Conservation (phyloP, 2,329 filamentous ascomycete genomes). For the Aspergillus thermomutatus region DNA sequence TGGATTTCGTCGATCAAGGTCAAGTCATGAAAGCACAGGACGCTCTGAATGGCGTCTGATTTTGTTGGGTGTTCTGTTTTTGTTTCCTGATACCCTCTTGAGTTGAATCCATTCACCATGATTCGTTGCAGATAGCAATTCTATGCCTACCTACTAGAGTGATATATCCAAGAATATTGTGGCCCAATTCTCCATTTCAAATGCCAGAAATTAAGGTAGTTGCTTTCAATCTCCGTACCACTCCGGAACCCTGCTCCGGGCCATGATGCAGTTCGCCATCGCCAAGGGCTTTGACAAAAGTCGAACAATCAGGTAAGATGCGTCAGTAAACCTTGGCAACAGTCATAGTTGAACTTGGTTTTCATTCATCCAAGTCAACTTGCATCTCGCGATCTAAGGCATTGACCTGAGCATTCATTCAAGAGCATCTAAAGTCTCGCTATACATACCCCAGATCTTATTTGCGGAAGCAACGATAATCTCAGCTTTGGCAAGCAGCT, state of each 20-base stretch:
- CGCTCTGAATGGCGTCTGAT: constrained; percentile 36
- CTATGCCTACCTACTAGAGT: not conserved
- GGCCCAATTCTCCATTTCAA: not conserved
- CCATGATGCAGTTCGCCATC: too few species aligned
- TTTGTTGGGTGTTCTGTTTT: not conserved
- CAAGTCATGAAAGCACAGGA: constrained; percentile 42
- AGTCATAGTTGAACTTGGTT: not conserved
- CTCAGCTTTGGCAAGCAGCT: constrained; percentile 63
- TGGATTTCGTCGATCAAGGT: constrained; percentile 47
- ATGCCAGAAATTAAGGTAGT: not conserved
- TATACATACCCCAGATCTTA: constrained; percentile 57
- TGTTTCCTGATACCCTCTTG: not conserved
- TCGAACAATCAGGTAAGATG: not conserved
- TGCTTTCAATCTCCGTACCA: too few species aligned
- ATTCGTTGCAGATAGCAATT: not conserved
- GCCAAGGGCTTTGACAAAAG: not conserved
- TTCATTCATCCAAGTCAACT: constrained; percentile 33
- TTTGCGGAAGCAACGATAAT: constrained; percentile 67
- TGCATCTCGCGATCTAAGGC: constrained; percentile 35
- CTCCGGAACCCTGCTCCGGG: too few species aligned
- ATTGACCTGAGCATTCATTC: not conserved
- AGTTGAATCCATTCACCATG: not conserved
- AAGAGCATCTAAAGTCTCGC: not conserved
- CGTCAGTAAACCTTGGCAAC: not conserved
- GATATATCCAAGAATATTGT: not conserved